A percentile compares a stretch with the other conserved stretches of the same genome.
phyloP scores from a whole-genome alignment of 2,329 filamentous ascomycete genomes.

The Sarocladium oryzae region DNA sequence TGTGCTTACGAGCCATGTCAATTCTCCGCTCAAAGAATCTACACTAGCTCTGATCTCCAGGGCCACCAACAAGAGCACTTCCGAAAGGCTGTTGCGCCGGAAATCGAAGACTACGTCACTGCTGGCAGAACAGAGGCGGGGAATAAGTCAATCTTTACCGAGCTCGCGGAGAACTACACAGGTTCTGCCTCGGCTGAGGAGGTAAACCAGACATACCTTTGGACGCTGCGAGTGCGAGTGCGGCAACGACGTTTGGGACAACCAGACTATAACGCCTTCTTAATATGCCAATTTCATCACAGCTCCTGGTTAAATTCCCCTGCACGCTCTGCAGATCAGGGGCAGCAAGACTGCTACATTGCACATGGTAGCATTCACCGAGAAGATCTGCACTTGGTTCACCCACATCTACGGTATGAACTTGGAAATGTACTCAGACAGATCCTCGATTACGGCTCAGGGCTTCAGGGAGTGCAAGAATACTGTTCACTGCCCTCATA shows the following conservation, averaged over 20 bases:
- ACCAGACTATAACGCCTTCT: constrained; percentile 80
- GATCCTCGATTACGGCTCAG: constrained; percentile 66
- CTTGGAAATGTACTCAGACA: constrained; percentile 85
- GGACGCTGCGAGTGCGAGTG: constrained; percentile 89
- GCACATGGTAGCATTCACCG: constrained; percentile 90
- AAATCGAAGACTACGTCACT: constrained; percentile 71
- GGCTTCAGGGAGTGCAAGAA: constrained; percentile 38
- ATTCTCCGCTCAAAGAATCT: constrained; percentile 81
- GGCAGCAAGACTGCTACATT: constrained; percentile 72
- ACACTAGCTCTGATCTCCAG: constrained; percentile 52
- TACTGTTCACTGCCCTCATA: constrained; percentile 22
- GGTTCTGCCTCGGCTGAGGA: constrained; percentile 38
- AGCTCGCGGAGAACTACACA: constrained; percentile 48
- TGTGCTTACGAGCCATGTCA: constrained; percentile 70
- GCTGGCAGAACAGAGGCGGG: constrained; percentile 27
- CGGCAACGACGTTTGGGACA: constrained; percentile 90
- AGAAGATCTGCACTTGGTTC: constrained; percentile 78
- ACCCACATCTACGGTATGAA: constrained; percentile 79
- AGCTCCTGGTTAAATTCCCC: constrained; percentile 30
- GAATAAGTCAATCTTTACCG: constrained; percentile 32
- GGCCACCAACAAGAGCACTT: constrained; percentile 72
- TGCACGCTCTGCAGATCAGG: background rate
- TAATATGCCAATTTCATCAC: constrained; percentile 59
- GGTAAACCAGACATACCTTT: constrained; percentile 62
- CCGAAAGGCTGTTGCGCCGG: constrained; percentile 79